Conservation (phyloP, 768 basidiomycete genomes). For the Clavaria fumosa region DNA sequence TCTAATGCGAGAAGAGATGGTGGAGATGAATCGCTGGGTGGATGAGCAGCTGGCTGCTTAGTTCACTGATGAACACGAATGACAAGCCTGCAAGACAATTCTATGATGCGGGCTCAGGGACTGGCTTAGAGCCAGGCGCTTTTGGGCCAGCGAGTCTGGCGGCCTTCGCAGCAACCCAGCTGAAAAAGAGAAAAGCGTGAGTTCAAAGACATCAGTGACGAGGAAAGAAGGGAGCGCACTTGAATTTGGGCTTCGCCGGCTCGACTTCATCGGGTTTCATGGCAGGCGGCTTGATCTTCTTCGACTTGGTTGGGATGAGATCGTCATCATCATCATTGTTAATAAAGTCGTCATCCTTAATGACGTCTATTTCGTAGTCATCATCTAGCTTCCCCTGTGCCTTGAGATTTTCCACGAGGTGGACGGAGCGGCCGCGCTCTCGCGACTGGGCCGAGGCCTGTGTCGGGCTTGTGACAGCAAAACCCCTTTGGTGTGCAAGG, state of each 20-base stretch:
- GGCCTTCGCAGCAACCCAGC: slow-evolving; percentile 26
- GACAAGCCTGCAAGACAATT: slow-evolving; percentile 74
- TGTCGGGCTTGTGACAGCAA: no score
- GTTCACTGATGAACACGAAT: slow-evolving; percentile 92
- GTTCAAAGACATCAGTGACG: background rate
- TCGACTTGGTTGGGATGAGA: slow-evolving; percentile 13
- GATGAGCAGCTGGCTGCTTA: no score
- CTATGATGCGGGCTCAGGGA: slow-evolving; percentile 49
- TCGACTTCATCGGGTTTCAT: slow-evolving; percentile 6
- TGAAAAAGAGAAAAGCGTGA: slow-evolving; percentile 9
- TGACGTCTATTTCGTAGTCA: slow-evolving; percentile 14
- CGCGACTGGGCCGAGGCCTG: no score
- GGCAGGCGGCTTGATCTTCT: slow-evolving; percentile 12
- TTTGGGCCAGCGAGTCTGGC: slow-evolving; percentile 30
- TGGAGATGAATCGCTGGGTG: no score
- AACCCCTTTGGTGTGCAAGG: no score
- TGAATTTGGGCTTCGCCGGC: slow-evolving; percentile 1
- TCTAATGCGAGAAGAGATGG: no score
- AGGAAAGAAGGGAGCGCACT: background rate
- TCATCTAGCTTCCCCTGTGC: slow-evolving; percentile 11
- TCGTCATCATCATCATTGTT: slow-evolving; percentile 13
- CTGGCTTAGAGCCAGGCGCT: slow-evolving; percentile 52
- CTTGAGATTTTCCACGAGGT: slow-evolving; percentile 6
- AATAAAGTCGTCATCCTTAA: slow-evolving; percentile 11
- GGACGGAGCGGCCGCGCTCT: background rate